Conservation (phyloP, 2,329 filamentous ascomycete species). For the Colletotrichum sp. region DNA sequence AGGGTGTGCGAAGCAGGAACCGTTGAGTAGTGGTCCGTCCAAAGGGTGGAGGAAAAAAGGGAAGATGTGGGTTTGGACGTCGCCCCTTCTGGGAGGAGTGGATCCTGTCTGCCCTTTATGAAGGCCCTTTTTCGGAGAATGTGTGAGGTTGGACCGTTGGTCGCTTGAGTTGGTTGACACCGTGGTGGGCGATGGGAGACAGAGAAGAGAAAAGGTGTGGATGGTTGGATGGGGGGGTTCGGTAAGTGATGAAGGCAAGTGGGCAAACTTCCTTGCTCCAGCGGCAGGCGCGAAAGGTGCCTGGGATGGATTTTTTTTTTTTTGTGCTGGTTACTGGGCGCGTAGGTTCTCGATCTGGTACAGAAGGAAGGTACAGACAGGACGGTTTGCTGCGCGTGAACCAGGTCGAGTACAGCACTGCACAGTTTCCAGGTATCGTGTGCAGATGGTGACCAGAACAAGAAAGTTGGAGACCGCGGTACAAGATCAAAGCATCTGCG, state of each 20-base stretch:
- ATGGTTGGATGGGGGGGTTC: neutral
- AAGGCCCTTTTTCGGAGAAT: constrained; percentile 22
- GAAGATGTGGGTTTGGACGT: constrained; percentile 22
- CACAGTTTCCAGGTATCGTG: neutral
- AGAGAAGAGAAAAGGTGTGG: neutral
- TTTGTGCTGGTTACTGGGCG: neutral
- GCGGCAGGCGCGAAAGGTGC: neutral
- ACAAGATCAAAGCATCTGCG: constrained; percentile 17
- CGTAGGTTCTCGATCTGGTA: neutral
- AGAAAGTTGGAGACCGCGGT: constrained; percentile 19
- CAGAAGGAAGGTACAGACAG: neutral
- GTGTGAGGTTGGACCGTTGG: constrained; percentile 21
- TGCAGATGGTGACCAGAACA: constrained; percentile 4
- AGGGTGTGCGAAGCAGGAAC: constrained; percentile 20
- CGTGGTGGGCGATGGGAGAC: neutral
- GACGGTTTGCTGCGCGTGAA: neutral
- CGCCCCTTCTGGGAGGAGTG: constrained; percentile 22
- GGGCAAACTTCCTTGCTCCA: neutral
- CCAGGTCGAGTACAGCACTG: neutral
- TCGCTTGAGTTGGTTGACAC: constrained; percentile 8
- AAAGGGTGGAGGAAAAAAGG: constrained; percentile 19
- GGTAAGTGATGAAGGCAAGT: constrained; percentile 13
- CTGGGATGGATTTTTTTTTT: neutral
- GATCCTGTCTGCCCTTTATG: constrained; percentile 17
- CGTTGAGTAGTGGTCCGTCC: constrained; percentile 20